These are phyloP conservation scores for Scheffersomyces titani DNA, from an alignment of 1,139 yeast species.

Conservation along the genomic window DNA sequence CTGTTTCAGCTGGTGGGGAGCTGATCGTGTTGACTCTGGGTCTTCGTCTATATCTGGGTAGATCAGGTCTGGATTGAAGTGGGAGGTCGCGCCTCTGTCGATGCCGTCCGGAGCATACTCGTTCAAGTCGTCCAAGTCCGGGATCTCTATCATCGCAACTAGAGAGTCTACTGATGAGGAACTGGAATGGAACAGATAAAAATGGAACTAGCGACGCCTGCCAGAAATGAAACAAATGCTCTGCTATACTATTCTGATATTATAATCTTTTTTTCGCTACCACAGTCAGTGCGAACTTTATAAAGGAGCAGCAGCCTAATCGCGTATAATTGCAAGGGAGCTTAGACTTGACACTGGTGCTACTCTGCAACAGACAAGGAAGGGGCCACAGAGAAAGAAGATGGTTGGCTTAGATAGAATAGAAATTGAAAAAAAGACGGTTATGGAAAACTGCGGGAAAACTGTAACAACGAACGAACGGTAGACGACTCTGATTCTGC, in stretches of 20 bases:
- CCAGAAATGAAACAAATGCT: background rate
- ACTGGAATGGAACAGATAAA: background rate
- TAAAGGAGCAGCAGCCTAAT: background rate
- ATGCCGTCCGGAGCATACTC: background rate
- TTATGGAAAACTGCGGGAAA: background rate
- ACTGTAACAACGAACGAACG: background rate
- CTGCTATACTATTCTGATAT: background rate
- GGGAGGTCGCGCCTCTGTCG: background rate
- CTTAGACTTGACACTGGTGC: background rate
- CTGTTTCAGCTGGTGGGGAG: background rate
- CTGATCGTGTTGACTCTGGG: background rate
- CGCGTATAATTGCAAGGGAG: background rate
- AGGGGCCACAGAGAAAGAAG: background rate
- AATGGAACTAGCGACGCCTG: background rate
- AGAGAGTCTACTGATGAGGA: background rate
- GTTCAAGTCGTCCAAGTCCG: conserved; percentile 34
- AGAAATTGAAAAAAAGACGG: background rate
- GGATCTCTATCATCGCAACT: conserved; percentile 39
- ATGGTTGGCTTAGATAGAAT: background rate
- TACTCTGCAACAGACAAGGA: background rate
- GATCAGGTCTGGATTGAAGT: background rate
- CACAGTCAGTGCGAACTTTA: background rate
- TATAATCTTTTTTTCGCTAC: background rate
- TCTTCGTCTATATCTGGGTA: background rate
- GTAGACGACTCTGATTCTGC: background rate